Evolutionary conservation across 2,329 filamentous ascomycete species (phyloP).

Genomic region (Zymoseptoria pseudotritici): DNA sequence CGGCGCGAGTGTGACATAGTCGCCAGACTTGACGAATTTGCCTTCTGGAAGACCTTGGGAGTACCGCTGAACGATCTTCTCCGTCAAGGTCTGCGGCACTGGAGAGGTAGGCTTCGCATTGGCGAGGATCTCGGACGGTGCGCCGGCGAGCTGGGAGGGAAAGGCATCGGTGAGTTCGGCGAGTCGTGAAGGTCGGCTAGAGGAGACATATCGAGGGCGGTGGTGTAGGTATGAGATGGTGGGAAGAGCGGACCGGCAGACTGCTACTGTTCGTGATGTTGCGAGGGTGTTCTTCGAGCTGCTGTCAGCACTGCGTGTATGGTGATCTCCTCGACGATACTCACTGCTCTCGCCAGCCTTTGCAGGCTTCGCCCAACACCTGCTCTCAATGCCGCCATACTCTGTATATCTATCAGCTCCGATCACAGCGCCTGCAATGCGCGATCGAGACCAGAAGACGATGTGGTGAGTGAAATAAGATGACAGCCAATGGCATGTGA

Average conservation of each 20-base stretch:
- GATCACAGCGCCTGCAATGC: background rate
- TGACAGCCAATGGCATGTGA: constrained; percentile 11
- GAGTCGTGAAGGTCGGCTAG: constrained; percentile 15
- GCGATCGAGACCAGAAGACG: background rate
- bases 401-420: background rate
- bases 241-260: constrained; percentile 1
- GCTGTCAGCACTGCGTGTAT: background rate
- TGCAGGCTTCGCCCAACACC: constrained; percentile 14
- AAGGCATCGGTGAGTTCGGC: constrained; percentile 48
- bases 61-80: constrained; percentile 85
- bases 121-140: constrained; percentile 66
- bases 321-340: constrained; percentile 1
- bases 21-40: constrained; percentile 69
- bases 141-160: constrained; percentile 55
- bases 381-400: constrained; percentile 17
- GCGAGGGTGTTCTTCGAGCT: constrained; percentile 2
- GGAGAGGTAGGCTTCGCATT: constrained; percentile 42
- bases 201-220: constrained; percentile 23
- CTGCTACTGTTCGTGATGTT: constrained; percentile 4
- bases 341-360: constrained; percentile 16
- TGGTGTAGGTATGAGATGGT: constrained; percentile 13
- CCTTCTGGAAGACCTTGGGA: constrained; percentile 66
- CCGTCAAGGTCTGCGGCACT: constrained; percentile 71
- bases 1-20: constrained; percentile 73
- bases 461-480: background rate